Evolutionary conservation across 2,329 filamentous ascomycete species (phyloP), one percentile per base, ranked within the genome.

Genomic region (Hymenotorrendiella dingleyae): DNA sequence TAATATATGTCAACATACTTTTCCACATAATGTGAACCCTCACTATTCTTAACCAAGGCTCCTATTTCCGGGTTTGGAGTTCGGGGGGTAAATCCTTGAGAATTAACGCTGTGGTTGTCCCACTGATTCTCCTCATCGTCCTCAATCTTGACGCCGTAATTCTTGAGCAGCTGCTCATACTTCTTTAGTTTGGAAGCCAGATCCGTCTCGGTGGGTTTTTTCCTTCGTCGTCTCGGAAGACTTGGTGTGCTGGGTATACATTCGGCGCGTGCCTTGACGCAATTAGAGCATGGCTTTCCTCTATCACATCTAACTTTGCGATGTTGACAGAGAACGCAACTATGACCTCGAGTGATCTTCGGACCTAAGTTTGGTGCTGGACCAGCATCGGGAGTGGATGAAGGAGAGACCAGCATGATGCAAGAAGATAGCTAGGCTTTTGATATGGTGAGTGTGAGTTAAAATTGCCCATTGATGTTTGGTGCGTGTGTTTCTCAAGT

Each of bases 211-310:
- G 49, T 45, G 36, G 54, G 39, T 21, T 58, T 58, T 33, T 52
- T 54, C 38, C 48, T 53, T 30, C 54, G 47, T 9, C 58, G 45
- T 14, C 55, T 33, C 10, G 54, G 56, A 6, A 51, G 45, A n/a
- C 45, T 45, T 3, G 55, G 54, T n/a, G 52, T 46, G 30, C 53
- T 56, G 10, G 55, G 46, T 4, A 56, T 42, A 30, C 58, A 61
- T 40, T 54, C 54, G 8, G 49, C 49, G 29, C 48, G 40, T 24
- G 58, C 50, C 46, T 60, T 61, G 27, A 55, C 43, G 32, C 58
- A 61, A 36, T 60, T 60, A 2, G 55, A 50, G 39, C 58, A 60
- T 32, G 58, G 58, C 33, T 60, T 57, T 40, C 54, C 48, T 28
- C 51, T 43, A 33, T 61, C 56, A 35, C 58, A 61, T 20, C 50